Percentiles rank a stretch among this genome's conserved stretches.
phyloP scores from a whole-genome alignment of 2,329 filamentous ascomycete species.

The Cladophialophora bantiana region DNA sequence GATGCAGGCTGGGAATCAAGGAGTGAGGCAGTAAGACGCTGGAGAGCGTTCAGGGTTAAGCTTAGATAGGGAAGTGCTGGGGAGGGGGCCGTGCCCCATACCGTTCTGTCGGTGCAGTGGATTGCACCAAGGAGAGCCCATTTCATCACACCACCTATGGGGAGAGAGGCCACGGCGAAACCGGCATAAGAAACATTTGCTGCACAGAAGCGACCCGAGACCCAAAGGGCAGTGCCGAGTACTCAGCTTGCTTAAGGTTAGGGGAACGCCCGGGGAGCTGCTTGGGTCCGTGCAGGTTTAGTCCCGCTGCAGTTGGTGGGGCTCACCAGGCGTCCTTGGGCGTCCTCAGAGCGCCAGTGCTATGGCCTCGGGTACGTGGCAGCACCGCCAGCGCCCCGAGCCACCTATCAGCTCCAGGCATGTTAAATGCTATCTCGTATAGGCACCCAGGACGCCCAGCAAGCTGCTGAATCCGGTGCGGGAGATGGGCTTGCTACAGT shows the following conservation, averaged over 20 bases:
- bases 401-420: slow-evolving; percentile 3
- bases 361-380: slow-evolving; percentile 15
- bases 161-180: not conserved
- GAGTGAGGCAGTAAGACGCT: slow-evolving; percentile 6
- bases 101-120: slow-evolving; percentile 4
- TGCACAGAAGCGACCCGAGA: slow-evolving; percentile 5
- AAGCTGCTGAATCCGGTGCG: not conserved
- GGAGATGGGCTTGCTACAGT: not conserved
- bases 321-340: not conserved
- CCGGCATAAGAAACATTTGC: not conserved
- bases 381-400: not conserved
- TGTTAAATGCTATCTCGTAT: slow-evolving; percentile 2
- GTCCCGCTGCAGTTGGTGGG: not conserved
- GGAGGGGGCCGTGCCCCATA: not conserved
- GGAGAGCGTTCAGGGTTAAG: not conserved
- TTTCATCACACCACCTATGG: slow-evolving; percentile 6
- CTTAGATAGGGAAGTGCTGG: slow-evolving; percentile 1
- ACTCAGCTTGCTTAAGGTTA: not conserved
- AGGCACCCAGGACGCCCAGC: not conserved
- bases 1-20: slow-evolving; percentile 2
- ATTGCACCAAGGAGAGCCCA: not conserved
- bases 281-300: slow-evolving; percentile 10
- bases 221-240: slow-evolving; percentile 3
- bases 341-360: slow-evolving; percentile 12
- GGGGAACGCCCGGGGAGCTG: slow-evolving; percentile 16